Base-by-base conservation (phyloP, 2,329 filamentous ascomycete genomes). In the Pseudogymnoascus sp. region DNA sequence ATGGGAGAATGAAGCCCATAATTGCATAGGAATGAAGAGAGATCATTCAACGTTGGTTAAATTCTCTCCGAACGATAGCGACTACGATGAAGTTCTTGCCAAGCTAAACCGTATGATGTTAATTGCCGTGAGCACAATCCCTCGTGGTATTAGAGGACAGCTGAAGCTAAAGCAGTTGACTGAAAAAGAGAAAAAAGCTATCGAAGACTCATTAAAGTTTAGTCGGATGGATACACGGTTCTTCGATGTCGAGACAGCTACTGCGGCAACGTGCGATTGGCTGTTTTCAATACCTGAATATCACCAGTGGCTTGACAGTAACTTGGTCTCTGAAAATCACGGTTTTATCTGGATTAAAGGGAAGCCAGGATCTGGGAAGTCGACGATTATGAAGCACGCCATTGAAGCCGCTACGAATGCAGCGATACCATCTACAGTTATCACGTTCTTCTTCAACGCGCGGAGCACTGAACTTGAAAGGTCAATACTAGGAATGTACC, bases 311-410 rank as follows among this genome's bases (percentile, higher is more conserved):
- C 68, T 75, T 14, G 67, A 78, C 58, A 41, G 62, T 0, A n/a
- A 35, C 3, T 70, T 71, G 1, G 58, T 72, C 4, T 5, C 33
- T 5, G 61, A 72, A 2, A 72, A 78, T 38, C 63, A 71, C 28
- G 77, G 77, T 4, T 74, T 81, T 35, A 64, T 82, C 0, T 81
- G 78, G 79, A 77, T 82, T 30, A 74, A 74, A 49, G 79, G 79
- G 0, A 79, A 80, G 9, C 74, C 77, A 0, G 78, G 78, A 0
- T 70, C 73, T 1, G 76, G 78, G 0, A 82, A 82, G 61, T 82
- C 76, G 14, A 77, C 73, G 2, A 62, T 76, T 28, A 76, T 77
- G 71, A 76, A 77, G 62, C 79, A 76, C 52, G 66, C 69, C 0
- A 69, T 65, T 28, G 61, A 62, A 19, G 60, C 64, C 41, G 49